phyloP scores from a whole-genome alignment of 2,329 filamentous ascomycete genomes.

The Colletotrichum sp. region DNA sequence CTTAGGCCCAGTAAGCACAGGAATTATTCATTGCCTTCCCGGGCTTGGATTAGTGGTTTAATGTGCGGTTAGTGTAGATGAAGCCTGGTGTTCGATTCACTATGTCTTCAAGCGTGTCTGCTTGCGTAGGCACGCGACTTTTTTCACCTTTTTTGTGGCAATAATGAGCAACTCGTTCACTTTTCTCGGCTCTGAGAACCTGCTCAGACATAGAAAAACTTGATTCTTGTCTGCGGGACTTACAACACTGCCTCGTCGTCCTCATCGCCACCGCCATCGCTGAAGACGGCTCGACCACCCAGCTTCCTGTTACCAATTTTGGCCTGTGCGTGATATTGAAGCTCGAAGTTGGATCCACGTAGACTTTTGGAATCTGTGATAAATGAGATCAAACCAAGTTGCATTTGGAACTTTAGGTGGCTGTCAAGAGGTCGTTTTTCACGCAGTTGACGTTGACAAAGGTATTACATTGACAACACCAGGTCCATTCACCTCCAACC shows the following conservation, averaged over 20 bases:
- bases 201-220: background rate
- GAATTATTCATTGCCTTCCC: background rate
- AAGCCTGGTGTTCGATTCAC: background rate
- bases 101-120: background rate
- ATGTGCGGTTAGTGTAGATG: background rate
- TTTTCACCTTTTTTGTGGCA: background rate
- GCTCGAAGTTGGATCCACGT: background rate
- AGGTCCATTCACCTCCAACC: background rate
- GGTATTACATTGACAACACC: background rate
- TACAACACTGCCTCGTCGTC: background rate
- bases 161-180: background rate
- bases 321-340: fast-evolving
- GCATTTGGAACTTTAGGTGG: background rate
- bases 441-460: background rate
- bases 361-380: background rate
- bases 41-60: background rate
- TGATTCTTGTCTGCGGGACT: background rate
- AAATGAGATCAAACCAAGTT: background rate
- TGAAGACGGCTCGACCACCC: background rate
- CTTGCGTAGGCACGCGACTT: background rate
- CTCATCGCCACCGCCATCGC: background rate
- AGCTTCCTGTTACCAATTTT: background rate
- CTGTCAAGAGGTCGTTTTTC: background rate
- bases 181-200: background rate
- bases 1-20: background rate